phyloP scores from a whole-genome alignment of 352 stramenopile species.

The Phytophthora ramorum region DNA sequence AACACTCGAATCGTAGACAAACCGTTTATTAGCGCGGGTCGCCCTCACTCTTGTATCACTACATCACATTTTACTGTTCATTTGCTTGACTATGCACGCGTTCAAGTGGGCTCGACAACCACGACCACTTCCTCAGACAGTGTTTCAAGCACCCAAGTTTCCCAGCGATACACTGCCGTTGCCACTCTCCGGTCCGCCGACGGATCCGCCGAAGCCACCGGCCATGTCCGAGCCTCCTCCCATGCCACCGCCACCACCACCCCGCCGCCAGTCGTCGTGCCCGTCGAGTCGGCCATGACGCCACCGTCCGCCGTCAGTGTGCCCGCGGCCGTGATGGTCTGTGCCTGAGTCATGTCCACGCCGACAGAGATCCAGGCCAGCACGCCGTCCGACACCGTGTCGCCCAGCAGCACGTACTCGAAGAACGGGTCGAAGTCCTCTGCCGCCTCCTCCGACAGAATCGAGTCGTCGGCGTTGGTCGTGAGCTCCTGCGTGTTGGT shows the following conservation, averaged over 20 bases:
- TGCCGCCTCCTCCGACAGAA: constrained; percentile 34
- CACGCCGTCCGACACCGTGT: constrained; percentile 34
- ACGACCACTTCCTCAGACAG: too few species aligned
- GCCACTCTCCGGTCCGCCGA: constrained; percentile 17
- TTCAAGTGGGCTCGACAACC: too few species aligned
- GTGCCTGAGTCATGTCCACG: constrained; percentile 10
- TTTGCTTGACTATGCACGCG: too few species aligned
- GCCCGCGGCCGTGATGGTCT: constrained; percentile 23
- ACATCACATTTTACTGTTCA: too few species aligned
- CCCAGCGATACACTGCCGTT: too few species aligned
- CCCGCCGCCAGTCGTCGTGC: background rate
- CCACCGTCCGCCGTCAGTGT: constrained; percentile 22
- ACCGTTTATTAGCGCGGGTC: too few species aligned
- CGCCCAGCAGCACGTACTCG: constrained; percentile 38
- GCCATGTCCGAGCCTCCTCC: constrained; percentile 6
- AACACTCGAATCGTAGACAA: too few species aligned
- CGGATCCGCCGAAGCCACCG: constrained; percentile 3
- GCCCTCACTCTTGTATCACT: too few species aligned
- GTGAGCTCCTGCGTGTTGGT: constrained; percentile 35
- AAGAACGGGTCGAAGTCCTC: constrained; percentile 37
- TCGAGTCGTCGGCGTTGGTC: constrained; percentile 30
- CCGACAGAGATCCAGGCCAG: constrained; percentile 38
- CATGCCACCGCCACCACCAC: constrained; percentile 9
- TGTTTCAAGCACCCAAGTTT: too few species aligned
- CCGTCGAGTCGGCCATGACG: constrained; percentile 29